phyloP scores from a whole-genome alignment of 2,329 filamentous ascomycete species.

The Colletotrichum agaves region DNA sequence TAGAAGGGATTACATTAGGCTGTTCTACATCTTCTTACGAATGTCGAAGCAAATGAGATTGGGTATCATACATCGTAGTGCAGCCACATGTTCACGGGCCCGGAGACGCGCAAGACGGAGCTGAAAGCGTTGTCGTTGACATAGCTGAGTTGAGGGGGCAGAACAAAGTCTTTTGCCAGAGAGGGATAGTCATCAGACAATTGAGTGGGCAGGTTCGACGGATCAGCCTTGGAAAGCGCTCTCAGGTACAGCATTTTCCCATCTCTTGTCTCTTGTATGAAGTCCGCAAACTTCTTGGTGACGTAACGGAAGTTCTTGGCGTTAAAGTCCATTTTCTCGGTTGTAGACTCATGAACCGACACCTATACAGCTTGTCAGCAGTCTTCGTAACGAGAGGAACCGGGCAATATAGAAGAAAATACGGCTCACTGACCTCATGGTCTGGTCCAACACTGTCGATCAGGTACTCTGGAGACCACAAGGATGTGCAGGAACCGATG shows the following conservation, averaged over 20 bases:
- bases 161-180: conserved; percentile 74
- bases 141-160: conserved; percentile 70
- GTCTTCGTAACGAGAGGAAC: background rate
- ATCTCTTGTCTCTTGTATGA: conserved; percentile 68
- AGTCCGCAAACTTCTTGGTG: conserved; percentile 73
- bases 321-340: conserved; percentile 80
- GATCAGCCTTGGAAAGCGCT: conserved; percentile 75
- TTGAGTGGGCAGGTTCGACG: conserved; percentile 75
- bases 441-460: conserved; percentile 68
- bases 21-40: background rate
- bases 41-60: background rate
- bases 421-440: conserved; percentile 61
- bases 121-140: conserved; percentile 76
- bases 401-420: background rate
- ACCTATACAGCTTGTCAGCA: conserved; percentile 57
- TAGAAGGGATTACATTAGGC: conserved; percentile 45
- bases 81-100: conserved; percentile 86
- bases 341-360: conserved; percentile 76
- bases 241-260: conserved; percentile 81
- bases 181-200: conserved; percentile 77
- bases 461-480: conserved; percentile 78
- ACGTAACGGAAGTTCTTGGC: conserved; percentile 85
- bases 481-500: conserved; percentile 61
- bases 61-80: conserved; percentile 76
- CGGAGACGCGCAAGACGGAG: conserved; percentile 82